Percentiles rank a stretch among this genome's conserved stretches.
These are phyloP conservation scores for Trichosporon sp. DNA, from an alignment of 1,284 basidiomycete species.

Conservation along the genomic window DNA sequence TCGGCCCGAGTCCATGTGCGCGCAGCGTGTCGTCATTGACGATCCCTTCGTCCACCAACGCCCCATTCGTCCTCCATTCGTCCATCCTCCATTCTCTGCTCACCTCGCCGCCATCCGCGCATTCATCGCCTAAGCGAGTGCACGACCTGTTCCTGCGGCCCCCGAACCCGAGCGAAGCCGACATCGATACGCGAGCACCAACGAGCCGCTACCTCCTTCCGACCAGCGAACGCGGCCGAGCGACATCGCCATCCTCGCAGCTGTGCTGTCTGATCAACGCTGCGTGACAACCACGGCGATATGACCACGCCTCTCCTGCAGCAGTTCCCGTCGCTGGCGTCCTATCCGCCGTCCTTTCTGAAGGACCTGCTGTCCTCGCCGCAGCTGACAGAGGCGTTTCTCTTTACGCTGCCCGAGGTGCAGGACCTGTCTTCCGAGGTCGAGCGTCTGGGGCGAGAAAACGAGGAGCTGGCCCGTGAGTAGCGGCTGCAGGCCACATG, in stretches of 20 bases:
- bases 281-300: not conserved
- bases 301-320: conserved; percentile 47
- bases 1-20: conserved; percentile 3
- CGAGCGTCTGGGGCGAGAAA: conserved; percentile 69
- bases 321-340: conserved; percentile 44
- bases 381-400: conserved; percentile 76
- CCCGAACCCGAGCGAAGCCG: not conserved
- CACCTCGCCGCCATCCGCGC: not conserved
- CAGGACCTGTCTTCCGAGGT: conserved; percentile 69
- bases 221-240: not conserved
- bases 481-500: too few species aligned
- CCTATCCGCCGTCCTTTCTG: conserved; percentile 52
- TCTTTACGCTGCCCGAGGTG: conserved; percentile 70
- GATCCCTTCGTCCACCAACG: not conserved
- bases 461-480: conserved; percentile 77
- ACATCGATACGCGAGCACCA: not conserved
- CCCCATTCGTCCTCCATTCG: not conserved
- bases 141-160: not conserved
- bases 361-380: conserved; percentile 78
- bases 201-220: not conserved
- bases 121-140: not conserved
- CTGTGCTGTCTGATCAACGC: not conserved
- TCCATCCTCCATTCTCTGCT: not conserved
- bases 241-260: not conserved
- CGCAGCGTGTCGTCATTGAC: not conserved